Evolutionary conservation across 2,329 filamentous ascomycete genomes (phyloP).

Genomic region (Parastagonospora avenae): DNA sequence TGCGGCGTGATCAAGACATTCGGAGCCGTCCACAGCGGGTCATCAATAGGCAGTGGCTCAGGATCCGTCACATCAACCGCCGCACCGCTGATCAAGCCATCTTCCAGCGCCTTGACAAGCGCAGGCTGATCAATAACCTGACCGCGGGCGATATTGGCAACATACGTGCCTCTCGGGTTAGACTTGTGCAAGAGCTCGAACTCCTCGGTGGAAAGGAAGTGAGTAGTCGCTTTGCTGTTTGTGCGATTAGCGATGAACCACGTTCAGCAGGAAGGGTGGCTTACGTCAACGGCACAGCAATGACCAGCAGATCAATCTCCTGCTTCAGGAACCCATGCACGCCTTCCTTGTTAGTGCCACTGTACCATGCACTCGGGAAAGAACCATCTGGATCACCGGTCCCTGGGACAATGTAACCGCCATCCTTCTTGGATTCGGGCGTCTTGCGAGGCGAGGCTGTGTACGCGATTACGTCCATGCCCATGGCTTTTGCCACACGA

Average conservation of each 20-base stretch:
- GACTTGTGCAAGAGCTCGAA: conserved; percentile 59
- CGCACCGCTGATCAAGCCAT: conserved; percentile 65
- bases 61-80: conserved; percentile 81
- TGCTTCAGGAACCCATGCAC: conserved; percentile 61
- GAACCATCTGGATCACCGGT: conserved; percentile 65
- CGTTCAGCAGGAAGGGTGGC: conserved; percentile 7
- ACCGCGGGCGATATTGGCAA: conserved; percentile 75
- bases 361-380: conserved; percentile 63
- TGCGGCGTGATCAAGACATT: conserved; percentile 75
- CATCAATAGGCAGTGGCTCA: conserved; percentile 72
- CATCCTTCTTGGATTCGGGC: conserved; percentile 66
- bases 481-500: conserved; percentile 66
- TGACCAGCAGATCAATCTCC: conserved; percentile 62
- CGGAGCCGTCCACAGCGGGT: conserved; percentile 70
- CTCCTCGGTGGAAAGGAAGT: conserved; percentile 60
- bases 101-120: conserved; percentile 66
- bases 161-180: conserved; percentile 57
- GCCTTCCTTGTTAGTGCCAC: conserved; percentile 57
- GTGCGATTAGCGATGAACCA: conserved; percentile 1
- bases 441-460: conserved; percentile 73
- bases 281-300: conserved; percentile 62
- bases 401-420: conserved; percentile 69
- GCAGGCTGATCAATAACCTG: conserved; percentile 65
- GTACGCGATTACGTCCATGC: conserved; percentile 76
- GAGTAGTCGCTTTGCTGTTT: conserved; percentile 53